phyloP scores from a whole-genome alignment of 179 eudicot genomes.

The Corrigiola litoralis region DNA sequence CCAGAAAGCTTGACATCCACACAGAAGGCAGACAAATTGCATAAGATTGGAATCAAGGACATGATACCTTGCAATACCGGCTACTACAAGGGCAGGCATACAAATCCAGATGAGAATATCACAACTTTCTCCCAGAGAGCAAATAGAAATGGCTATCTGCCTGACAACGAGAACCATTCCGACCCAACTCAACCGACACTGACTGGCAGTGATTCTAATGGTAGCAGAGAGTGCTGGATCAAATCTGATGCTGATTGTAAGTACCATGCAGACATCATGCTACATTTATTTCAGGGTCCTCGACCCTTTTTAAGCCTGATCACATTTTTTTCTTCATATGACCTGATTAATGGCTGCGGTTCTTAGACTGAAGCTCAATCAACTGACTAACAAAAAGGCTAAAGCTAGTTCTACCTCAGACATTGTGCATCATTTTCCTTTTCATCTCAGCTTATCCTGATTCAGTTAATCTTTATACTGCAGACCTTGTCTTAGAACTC shows the following conservation, averaged over 20 bases:
- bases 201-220: conserved; percentile 36
- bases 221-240: conserved; percentile 73
- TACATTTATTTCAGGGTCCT: neutral
- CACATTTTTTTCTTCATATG: neutral
- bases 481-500: conserved; percentile 71
- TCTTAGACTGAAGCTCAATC: neutral
- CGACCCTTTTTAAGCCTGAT: neutral
- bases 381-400: too few relatives aligned
- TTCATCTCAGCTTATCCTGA: conserved; percentile 5
- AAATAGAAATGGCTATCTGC: conserved; percentile 29
- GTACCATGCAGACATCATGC: conserved; percentile 17
- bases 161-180: conserved; percentile 31
- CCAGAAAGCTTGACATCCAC: conserved; percentile 49
- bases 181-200: conserved; percentile 32
- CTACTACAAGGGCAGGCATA: conserved; percentile 30
- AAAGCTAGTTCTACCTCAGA: neutral
- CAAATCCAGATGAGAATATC: conserved; percentile 35
- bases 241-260: conserved; percentile 91
- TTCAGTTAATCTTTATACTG: conserved; percentile 12
- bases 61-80: conserved; percentile 26
- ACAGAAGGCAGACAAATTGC: conserved; percentile 32
- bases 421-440: neutral
- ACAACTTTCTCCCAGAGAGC: conserved; percentile 30
- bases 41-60: conserved; percentile 31
- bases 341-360: too few relatives aligned